Conservation (phyloP, 2,329 filamentous ascomycete species). For the Phyllosticta ampelicida region DNA sequence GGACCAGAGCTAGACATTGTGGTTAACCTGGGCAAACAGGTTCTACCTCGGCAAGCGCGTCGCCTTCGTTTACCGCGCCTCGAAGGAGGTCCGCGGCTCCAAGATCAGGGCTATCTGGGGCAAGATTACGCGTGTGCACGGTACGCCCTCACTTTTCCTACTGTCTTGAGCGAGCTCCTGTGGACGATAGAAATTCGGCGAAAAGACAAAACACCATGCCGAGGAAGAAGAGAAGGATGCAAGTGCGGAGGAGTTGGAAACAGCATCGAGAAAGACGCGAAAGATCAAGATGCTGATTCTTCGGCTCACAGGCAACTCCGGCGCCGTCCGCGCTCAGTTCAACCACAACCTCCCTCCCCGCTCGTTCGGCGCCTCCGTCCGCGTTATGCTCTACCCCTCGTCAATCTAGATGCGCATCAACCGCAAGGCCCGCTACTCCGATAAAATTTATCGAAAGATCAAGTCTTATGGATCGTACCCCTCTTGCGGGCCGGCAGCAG, state of each 20-base stretch:
- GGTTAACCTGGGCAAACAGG: constrained; percentile 24
- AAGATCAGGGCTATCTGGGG: constrained; percentile 99
- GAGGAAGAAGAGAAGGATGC: background rate
- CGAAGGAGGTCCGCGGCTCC: constrained; percentile 89
- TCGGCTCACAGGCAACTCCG: constrained; percentile 67
- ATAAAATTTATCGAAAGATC: background rate
- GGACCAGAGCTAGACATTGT: background rate
- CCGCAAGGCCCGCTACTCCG: background rate
- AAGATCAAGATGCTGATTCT: background rate
- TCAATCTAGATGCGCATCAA: constrained; percentile 62
- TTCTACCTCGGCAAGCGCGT: constrained; percentile 99
- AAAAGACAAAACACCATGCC: background rate
- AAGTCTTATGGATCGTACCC: background rate
- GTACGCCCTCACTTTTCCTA: constrained; percentile 39
- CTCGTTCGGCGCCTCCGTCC: constrained; percentile 63
- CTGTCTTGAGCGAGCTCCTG: background rate
- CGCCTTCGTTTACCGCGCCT: constrained; percentile 95
- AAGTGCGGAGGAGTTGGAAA: background rate
- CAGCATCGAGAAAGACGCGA: background rate
- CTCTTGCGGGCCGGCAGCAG: too few relatives aligned
- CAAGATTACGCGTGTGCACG: constrained; percentile 93
- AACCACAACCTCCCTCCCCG: constrained; percentile 88
- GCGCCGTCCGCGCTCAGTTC: constrained; percentile 97
- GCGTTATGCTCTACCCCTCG: constrained; percentile 96
- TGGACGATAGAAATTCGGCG: background rate